Base-by-base conservation (phyloP, 2,329 filamentous ascomycete genomes). In the Sarocladiaceae sp. region DNA sequence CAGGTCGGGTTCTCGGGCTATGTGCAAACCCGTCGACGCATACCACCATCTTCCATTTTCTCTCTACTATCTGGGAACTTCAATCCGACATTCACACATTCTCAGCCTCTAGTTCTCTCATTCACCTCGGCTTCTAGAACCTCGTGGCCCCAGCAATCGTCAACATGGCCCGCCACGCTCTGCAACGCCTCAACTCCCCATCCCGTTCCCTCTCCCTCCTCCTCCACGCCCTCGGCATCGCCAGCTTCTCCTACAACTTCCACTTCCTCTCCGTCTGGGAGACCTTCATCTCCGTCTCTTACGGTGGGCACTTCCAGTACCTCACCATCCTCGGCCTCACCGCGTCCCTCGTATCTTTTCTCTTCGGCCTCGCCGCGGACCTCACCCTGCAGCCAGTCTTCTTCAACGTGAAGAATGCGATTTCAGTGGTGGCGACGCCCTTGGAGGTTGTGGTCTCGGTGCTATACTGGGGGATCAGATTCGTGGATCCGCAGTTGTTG, bases 241-340 rank as follows among this genome's bases (percentile, higher is more conserved):
- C 64, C 29, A 78, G 73, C 6, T 80, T 80, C 54, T 51, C 61
- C 16, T 68, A 70, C 39, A 77, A 68, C 42, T 81, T 78, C 57
- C 60, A 66, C 47, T 78, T 74, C 52, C 63, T 81, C 2, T 53
- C 59, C 13, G 50, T 54, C 11, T 76, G 70, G 61, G 72, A 76
- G 2, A 73, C 68, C 10, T 62, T 68, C 43, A 72, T 81, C 34
- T 73, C 74, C 42, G 64, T 69, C 0, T 71, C 78, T 1, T 85
- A 82, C 53, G 84, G 84, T 46, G 74, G 82, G 64, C 75, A 85
- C 56, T 76, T 81, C 50, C 81, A 86, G 59, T 87, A 84, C 55
- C 72, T 89, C 24, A 89, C 84, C 51, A 88, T 88, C 56, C 74
- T 88, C 47, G 84, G 83, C 20, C 73, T 88, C 33, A 66, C 72